Base-by-base conservation (phyloP, 1,139 yeast genomes). In the Taphrina pruni region DNA sequence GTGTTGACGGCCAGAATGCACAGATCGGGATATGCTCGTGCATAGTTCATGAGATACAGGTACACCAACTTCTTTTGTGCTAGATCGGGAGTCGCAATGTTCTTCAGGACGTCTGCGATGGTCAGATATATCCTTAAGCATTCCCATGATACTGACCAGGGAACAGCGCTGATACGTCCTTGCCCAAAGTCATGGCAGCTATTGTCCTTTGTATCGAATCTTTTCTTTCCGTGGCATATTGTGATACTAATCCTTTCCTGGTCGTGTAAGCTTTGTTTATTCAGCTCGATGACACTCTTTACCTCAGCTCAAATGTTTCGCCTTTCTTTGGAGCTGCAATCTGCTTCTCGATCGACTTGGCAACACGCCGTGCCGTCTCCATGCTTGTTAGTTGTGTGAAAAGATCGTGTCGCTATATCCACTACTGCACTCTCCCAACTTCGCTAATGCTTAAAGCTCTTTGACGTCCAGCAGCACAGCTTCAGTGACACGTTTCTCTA, bases 121-220 rank as follows among this genome's bases (percentile, higher is more conserved):
- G 20, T 62, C 26, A 51, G 52, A 11, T 20, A 12, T n/a, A 21
- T 9, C 26, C n/a, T 12, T 14, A 6, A 41, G 54, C 21, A 12
- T 8, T 11, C 26, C 32, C 21, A 8, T 2, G 6, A 35, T 6
- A 21, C 55, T 4, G n/a, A 64, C 67, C 67, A 8, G 99, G 99
- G 75, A 95, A 95, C 71, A 95, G 83, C 0, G 96, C 87, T 12
- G 97, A 90, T 39, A 95, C 98, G 79, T 95, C 99, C 77, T 95
- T 95, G n/a, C 99, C 99, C 43, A 93, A 86, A 0, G 99, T 95
- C 99, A 95, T 95, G 72, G 97, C 98, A 71, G 95, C 96, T 76
- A 95, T 95, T 35, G 96, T 97, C 70, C 97, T 84, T 79, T 93
- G 97, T 74, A 95, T 95, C 38, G 99, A 97, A 78, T 95, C 99